Evolutionary conservation across 2,329 filamentous ascomycete species (phyloP).

Genomic region (Domatiomyces globalis): DNA sequence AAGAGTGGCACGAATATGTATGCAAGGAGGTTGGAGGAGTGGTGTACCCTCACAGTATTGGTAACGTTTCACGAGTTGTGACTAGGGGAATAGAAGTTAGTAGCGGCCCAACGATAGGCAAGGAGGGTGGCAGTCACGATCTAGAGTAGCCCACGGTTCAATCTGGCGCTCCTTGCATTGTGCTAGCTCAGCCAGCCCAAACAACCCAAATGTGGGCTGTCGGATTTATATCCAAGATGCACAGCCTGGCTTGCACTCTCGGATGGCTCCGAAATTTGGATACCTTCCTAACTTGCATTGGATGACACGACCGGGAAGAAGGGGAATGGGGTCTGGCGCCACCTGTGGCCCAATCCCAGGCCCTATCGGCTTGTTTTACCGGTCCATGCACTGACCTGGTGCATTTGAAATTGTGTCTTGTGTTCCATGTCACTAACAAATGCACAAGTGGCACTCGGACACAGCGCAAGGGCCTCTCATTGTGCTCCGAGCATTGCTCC

Average conservation of each 20-base stretch:
- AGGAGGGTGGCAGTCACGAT: not conserved
- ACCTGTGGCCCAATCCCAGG: not conserved
- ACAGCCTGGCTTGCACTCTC: not conserved
- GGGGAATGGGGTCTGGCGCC: too few relatives aligned
- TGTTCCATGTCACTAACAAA: not conserved
- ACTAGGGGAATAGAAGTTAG: not conserved
- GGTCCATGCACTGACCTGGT: not conserved
- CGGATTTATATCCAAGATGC: not conserved
- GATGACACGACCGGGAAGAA: not conserved
- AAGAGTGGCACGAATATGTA: not conserved
- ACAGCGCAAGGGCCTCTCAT: not conserved
- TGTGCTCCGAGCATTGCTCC: not conserved
- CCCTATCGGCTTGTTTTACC: not conserved
- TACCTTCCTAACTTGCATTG: not conserved
- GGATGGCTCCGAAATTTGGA: not conserved
- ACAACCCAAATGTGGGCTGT: not conserved
- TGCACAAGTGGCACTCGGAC: not conserved
- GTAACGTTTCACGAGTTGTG: not conserved
- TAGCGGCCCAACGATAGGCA: not conserved
- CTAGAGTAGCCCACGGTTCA: slow-evolving; percentile 4
- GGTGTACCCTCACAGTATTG: not conserved
- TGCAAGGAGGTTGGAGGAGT: not conserved
- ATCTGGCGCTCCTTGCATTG: slow-evolving; percentile 6
- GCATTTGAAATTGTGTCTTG: not conserved
- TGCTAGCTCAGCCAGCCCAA: not conserved